Evolutionary conservation across 1,139 yeast species (phyloP), one percentile per base, ranked within the genome.

Genomic region (Yarrowia galli): DNA sequence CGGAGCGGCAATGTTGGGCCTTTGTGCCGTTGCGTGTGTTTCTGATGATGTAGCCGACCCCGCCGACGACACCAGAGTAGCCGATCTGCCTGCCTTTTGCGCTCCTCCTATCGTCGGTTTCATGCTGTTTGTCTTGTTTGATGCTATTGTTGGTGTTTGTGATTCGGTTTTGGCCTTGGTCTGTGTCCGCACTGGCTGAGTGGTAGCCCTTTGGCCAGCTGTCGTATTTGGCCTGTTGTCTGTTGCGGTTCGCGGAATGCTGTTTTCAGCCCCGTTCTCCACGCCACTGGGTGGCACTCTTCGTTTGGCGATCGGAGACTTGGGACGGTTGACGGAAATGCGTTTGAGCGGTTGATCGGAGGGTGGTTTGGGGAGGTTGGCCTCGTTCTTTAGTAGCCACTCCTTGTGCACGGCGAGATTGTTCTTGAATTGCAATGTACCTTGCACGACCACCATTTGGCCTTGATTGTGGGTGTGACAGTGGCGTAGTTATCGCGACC

Each of bases 401-500:
- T 42, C 63, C 48, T 56, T 56, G 63, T 56, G 63, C 28, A 56
- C 18, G 35, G 25, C 20, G 23, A 56, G 42, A 38, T 56, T 56
- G 48, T 56, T 56, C 28, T 56, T 56, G 49, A 56, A 56, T 8
- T 9, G n/a, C 48, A 56, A 36, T 25, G 63, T 56, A 13, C 38
- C 25, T 56, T 56, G 63, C 13, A 56, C 48, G 25, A 25, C 36
- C 38, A 28, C 63, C 63, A 56, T 56, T 36, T 53, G 45, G 32
- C 42, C 43, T 16, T 36, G 43, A 20, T 16, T 22, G 60, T 36
- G 45, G 15, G 23, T 20, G 32, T 36, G 35, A 36, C 60, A 53
- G 60, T 53, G 60, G 60, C 45, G 43, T 53, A 53, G 16, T 36
- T 53, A 16, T 53, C 60, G 45, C 60, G 60, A 36, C 40, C 38